Base-by-base conservation (phyloP, 106 monocot species). In the Platanthera zijinensis region DNA sequence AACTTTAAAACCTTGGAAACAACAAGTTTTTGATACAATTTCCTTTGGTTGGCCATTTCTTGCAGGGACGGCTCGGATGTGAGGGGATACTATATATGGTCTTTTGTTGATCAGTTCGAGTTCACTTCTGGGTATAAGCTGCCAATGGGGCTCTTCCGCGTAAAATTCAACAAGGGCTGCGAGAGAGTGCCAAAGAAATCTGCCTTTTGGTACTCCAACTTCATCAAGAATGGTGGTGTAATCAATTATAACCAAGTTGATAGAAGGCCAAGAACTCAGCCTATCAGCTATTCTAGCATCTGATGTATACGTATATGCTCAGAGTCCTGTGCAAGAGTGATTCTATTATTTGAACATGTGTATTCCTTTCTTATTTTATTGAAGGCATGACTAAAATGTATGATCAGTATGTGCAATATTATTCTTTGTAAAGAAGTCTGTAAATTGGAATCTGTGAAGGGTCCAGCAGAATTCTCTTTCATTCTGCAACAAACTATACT, bases 11-110 rank as follows among this genome's bases (percentile, higher is more conserved):
- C 18, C 8, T 64, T 19, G 18, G 17, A 64, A 17, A n/a, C 22
- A 15, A 17, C 64, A 7, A 64, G 8, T n/a, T 64, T n/a, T 64
- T 6, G 11, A n/a, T 64, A 64, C 18, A 19, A 8, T 19, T 64
- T 64, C 64, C 11, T 39, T 39, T 3, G 39, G 39, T 2, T 39
- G 39, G 39, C 39, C 39, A 50, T 72, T 72, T 15, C 7, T 64
- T 78, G 21, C 82, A 86, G 86, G 74, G 80, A 80, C 61, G 86
- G 86, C 10, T 77, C 83, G 62, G 82, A 83, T 61, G 12, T 57
- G 6, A 80, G 57, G 75, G 83, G 86, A n/a, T 86, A 86, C 25
- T 83, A 83, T 53, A 50, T 72, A 9, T 86, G 86, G 86, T 86
- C 86, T 7, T 83, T 86, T 50, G 8, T 86, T 50, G 86, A 86